Evolutionary conservation across 768 basidiomycete species (phyloP).

Genomic region (Daedaleopsis sinensis): DNA sequence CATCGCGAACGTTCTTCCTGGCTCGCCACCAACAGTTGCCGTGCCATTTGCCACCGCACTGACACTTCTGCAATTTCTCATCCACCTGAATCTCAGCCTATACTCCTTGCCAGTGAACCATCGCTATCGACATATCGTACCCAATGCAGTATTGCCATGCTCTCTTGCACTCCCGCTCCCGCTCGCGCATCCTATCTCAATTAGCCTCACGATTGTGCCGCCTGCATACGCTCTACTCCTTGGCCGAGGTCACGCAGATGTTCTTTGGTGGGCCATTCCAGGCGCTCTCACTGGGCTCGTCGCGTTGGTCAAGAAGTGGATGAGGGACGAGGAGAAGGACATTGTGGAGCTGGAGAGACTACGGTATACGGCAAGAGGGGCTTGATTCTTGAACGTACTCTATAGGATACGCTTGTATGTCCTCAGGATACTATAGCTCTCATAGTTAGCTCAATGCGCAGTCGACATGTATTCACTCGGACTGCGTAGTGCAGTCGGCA

Average conservation of each 20-base stretch:
- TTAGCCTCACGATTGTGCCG: slow-evolving; percentile 16
- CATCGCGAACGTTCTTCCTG: slow-evolving; percentile 21
- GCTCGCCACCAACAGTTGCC: neutral
- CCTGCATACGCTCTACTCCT: slow-evolving; percentile 22
- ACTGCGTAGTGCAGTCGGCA: no score
- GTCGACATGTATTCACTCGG: no score
- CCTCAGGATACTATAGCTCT: no score
- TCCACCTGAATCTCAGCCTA: slow-evolving; percentile 24
- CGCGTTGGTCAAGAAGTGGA: slow-evolving; percentile 20
- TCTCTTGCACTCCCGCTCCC: slow-evolving; percentile 16
- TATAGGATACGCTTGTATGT: no score
- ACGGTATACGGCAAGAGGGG: slow-evolving; percentile 29
- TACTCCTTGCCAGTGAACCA: slow-evolving; percentile 11
- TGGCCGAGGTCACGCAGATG: slow-evolving; percentile 20
- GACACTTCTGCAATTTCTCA: slow-evolving; percentile 21
- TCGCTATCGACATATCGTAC: slow-evolving; percentile 6
- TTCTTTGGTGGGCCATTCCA: slow-evolving; percentile 27
- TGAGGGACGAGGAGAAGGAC: slow-evolving; percentile 21
- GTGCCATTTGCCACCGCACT: slow-evolving; percentile 20
- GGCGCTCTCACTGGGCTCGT: slow-evolving; percentile 19
- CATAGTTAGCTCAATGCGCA: neutral
- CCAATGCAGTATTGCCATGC: neutral
- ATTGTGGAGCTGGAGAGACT: slow-evolving; percentile 26
- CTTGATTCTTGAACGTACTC: slow-evolving; percentile 8
- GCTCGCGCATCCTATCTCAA: slow-evolving; percentile 13